A percentile compares a stretch with the other conserved stretches of the same genome.
These are phyloP conservation scores for Claviceps fusiformis DNA, from an alignment of 2,329 filamentous ascomycete genomes.

Conservation along the genomic window DNA sequence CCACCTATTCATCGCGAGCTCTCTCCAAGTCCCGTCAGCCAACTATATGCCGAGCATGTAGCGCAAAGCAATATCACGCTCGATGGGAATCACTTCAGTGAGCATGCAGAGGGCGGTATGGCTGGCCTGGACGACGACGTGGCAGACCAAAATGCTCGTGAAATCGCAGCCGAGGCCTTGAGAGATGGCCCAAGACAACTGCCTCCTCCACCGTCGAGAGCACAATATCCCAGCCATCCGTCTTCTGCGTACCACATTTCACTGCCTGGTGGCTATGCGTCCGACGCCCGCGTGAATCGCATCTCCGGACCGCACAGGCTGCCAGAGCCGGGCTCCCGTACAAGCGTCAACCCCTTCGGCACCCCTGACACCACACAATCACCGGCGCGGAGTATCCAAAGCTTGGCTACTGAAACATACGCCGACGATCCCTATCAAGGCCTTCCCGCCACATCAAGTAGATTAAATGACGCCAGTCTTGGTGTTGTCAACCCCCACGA, in stretches of 20 bases:
- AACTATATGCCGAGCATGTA: slow-evolving; percentile 12
- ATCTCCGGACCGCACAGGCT: slow-evolving; percentile 6
- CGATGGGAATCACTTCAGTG: slow-evolving; percentile 54
- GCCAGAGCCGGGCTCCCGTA: slow-evolving; percentile 27
- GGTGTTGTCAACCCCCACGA: slow-evolving; percentile 61
- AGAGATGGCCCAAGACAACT: slow-evolving; percentile 24
- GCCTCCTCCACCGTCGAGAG: slow-evolving; percentile 24
- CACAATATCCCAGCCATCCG: slow-evolving; percentile 12
- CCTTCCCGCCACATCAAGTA: not conserved
- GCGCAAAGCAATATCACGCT: slow-evolving; percentile 34
- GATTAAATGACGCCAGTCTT: slow-evolving; percentile 33
- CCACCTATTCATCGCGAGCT: slow-evolving; percentile 13
- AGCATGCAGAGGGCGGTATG: slow-evolving; percentile 50
- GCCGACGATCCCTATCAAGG: slow-evolving; percentile 55
- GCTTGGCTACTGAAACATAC: slow-evolving; percentile 32
- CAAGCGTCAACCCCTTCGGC: slow-evolving; percentile 27
- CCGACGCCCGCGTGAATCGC: slow-evolving; percentile 1
- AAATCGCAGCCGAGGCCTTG: slow-evolving; percentile 52
- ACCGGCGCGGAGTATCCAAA: slow-evolving; percentile 36
- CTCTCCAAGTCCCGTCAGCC: slow-evolving; percentile 11
- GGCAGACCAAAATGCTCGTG: slow-evolving; percentile 48
- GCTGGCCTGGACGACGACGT: slow-evolving; percentile 53
- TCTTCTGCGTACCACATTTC: slow-evolving; percentile 9
- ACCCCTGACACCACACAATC: slow-evolving; percentile 23
- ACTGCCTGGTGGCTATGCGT: slow-evolving; percentile 11